Base-by-base conservation (phyloP, 2,329 filamentous ascomycete species). In the Knufia fluminis region DNA sequence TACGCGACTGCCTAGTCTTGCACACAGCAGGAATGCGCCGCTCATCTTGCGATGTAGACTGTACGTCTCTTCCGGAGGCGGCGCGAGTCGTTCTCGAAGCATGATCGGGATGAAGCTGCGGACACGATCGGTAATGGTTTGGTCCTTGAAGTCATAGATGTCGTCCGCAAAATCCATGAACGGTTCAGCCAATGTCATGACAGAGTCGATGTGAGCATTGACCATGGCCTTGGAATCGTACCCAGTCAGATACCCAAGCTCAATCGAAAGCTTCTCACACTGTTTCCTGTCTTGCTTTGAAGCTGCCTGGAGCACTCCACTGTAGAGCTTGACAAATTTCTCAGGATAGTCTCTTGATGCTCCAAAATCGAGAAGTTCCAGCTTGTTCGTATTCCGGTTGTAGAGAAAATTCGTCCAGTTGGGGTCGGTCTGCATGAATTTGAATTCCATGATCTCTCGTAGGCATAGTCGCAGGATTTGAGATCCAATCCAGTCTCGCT, bases 381-480 rank as follows among this genome's bases (percentile, higher is more conserved):
- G 82, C 62, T 81, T 85, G 59, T 80, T 72, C 3, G 76, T 80
- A 17, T 71, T 60, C 1, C 80, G 72, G 60, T 97, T 92, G 74
- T 88, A 98, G 17, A 97, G 75, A 67, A 98, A 98, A 68, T 98
- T 98, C 28, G 91, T 97, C 92, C 92, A 98, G 73, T 98, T 98
- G 35, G 92, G 92, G 64, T 98, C 92, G 3, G 92, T 98, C 70
- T 98, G 92, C 92, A 98, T 98, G 71, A 94, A 97, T 53, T 77
- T 82, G 78, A 96, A 97, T 67, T 95, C 88, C 56, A 83, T 83
- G 59, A 97, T 91, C 69, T 97, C 92, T 51, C 90, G 83, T 33
- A 97, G 77, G 64, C 89, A 97, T 9, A 98, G 81, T 3, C 89
- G 85, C 46, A 97, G 77, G 57, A 97, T 86, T 61, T 97, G 86